Conservation (phyloP, 805 yeast genomes). For the Yamadazyma paraphyllophila region DNA sequence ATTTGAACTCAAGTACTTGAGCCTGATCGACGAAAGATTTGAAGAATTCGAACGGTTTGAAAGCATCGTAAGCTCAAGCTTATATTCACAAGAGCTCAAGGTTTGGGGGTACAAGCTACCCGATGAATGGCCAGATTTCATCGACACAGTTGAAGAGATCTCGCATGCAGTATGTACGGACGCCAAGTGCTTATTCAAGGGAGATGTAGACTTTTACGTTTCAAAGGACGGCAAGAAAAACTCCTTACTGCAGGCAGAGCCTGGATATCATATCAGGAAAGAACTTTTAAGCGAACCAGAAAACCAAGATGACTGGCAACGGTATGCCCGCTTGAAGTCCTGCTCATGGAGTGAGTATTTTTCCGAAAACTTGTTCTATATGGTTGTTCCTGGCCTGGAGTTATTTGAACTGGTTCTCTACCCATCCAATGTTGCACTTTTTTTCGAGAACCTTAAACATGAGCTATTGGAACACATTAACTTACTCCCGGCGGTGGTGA, state of each 20-base stretch:
- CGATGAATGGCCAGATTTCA: slow-evolving; percentile 8
- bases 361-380: slow-evolving; percentile 11
- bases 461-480: slow-evolving; percentile 13
- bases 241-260: neutral
- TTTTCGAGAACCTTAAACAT: slow-evolving; percentile 7
- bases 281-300: neutral
- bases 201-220: neutral
- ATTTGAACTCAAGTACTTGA: slow-evolving; percentile 9
- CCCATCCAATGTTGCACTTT: neutral
- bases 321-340: neutral
- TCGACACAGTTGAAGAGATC: neutral
- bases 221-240: neutral
- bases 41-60: slow-evolving; percentile 4
- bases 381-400: neutral
- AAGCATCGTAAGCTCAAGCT: slow-evolving; percentile 2
- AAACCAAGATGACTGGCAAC: neutral
- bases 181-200: neutral
- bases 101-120: slow-evolving; percentile 9
- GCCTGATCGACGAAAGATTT: neutral
- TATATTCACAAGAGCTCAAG: slow-evolving; percentile 9
- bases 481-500: slow-evolving; percentile 10
- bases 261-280: neutral
- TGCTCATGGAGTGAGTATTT: slow-evolving; percentile 11
- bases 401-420: neutral
- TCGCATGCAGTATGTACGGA: neutral